Conservation (phyloP, 768 basidiomycete genomes). For the Pisolithus tinctorius region DNA sequence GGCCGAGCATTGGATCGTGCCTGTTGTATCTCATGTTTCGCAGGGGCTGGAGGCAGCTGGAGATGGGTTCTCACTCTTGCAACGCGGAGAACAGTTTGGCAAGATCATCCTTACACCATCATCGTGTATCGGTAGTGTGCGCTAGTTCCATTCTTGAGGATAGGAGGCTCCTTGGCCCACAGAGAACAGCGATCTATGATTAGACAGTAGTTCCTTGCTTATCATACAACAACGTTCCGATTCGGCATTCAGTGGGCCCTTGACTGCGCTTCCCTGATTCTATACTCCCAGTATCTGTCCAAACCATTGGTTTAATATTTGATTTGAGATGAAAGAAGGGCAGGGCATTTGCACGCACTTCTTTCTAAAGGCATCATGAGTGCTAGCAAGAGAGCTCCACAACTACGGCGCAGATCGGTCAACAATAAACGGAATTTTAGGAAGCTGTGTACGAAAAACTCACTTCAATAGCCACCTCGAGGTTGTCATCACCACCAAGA, state of each 20-base stretch:
- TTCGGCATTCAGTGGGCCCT: conserved; percentile 17
- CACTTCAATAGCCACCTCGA: conserved; percentile 47
- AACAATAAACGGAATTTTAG: conserved; percentile 6
- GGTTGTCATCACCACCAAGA: conserved; percentile 42
- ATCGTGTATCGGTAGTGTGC: background rate
- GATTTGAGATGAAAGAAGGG: conserved; percentile 2
- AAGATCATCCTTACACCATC: conserved; percentile 53
- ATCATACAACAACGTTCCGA: conserved; percentile 2
- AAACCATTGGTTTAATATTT: conserved; percentile 20
- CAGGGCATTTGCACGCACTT: conserved; percentile 40
- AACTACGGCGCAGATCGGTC: conserved; percentile 37
- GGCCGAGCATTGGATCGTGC: conserved; percentile 55
- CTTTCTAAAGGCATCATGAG: conserved; percentile 70
- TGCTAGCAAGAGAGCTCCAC: conserved; percentile 62
- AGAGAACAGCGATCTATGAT: too few relatives aligned
- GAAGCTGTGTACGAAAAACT: background rate
- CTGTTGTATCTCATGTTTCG: conserved; percentile 65
- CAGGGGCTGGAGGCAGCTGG: conserved; percentile 58
- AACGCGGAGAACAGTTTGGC: conserved; percentile 64
- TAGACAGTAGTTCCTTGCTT: background rate
- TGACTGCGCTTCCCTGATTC: conserved; percentile 47
- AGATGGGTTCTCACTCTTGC: conserved; percentile 64
- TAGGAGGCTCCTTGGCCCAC: background rate
- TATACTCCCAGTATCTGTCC: conserved; percentile 69
- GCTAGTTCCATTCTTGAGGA: background rate